A percentile compares a stretch with the other conserved stretches of the same genome.
These are phyloP conservation scores for Malus orientalis DNA, from an alignment of 306 rosid species.

Conservation along the genomic window DNA sequence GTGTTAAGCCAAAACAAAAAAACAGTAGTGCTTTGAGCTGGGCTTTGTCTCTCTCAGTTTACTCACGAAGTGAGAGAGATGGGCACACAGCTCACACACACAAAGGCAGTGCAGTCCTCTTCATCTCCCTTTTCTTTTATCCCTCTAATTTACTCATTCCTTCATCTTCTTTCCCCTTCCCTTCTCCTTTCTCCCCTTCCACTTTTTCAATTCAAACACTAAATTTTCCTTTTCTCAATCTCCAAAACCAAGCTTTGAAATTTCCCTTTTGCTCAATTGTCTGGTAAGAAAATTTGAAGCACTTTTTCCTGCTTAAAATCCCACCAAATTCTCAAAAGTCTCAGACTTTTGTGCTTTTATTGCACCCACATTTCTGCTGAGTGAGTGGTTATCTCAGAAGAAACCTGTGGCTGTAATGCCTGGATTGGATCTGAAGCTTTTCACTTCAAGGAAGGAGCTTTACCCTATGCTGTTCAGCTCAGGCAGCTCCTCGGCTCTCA, in stretches of 20 bases:
- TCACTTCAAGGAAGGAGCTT: slow-evolving; percentile 8
- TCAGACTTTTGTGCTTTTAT: background rate
- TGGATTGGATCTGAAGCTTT: slow-evolving; percentile 30
- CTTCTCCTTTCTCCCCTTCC: background rate
- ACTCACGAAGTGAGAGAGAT: background rate
- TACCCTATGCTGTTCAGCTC: slow-evolving; percentile 19
- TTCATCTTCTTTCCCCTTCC: background rate
- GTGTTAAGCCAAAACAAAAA: background rate
- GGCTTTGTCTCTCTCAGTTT: background rate
- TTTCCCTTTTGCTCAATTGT: background rate
- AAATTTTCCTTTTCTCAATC: background rate
- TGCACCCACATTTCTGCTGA: slow-evolving; percentile 7
- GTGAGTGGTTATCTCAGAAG: background rate
- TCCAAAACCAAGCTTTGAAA: background rate
- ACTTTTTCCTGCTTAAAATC: background rate
- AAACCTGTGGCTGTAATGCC: background rate
- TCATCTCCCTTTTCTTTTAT: background rate
- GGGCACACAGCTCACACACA: background rate
- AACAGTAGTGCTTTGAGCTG: background rate
- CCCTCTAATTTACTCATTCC: background rate
- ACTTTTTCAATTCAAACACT: background rate
- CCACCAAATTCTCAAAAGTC: background rate
- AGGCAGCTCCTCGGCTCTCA: slow-evolving; percentile 4
- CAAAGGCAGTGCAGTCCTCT: background rate
- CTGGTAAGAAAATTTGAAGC: background rate